These are phyloP conservation scores for Setaria italica DNA, from an alignment of 202 grass and related monocot species.

Conservation along the genomic window DNA sequence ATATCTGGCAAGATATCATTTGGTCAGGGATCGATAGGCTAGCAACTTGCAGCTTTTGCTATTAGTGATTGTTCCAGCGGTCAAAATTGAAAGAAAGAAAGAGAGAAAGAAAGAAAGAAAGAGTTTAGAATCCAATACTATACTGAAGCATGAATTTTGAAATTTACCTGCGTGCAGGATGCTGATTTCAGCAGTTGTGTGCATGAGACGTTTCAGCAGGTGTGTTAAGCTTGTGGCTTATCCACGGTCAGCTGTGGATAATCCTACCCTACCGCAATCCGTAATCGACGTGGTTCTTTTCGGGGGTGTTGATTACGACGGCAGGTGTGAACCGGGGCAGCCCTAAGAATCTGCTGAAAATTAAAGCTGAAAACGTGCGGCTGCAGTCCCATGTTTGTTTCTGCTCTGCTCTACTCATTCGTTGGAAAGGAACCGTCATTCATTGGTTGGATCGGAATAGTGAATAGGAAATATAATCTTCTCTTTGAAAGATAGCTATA, in stretches of 20 bases:
- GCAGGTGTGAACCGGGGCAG: slow-evolving; percentile 32
- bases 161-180: not conserved
- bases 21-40: not conserved
- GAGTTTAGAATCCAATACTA: not conserved
- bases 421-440: not conserved
- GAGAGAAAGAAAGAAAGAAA: no score
- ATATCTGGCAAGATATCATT: not conserved
- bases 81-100: not conserved
- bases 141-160: not conserved
- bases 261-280: not conserved
- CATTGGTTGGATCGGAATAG: not conserved
- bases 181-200: not conserved
- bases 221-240: not conserved
- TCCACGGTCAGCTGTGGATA: not conserved
- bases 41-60: not conserved
- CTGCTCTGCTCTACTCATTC: not conserved
- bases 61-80: not conserved
- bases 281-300: not conserved
- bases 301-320: not conserved
- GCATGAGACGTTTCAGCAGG: not conserved
- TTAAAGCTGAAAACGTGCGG: slow-evolving; percentile 7
- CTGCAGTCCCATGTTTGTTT: not conserved
- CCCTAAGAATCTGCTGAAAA: slow-evolving; percentile 30
- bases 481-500: no score
- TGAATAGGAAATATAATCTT: no score